Base-by-base conservation (phyloP, 2,329 filamentous ascomycete genomes). In the Xenoacremonium recifei region DNA sequence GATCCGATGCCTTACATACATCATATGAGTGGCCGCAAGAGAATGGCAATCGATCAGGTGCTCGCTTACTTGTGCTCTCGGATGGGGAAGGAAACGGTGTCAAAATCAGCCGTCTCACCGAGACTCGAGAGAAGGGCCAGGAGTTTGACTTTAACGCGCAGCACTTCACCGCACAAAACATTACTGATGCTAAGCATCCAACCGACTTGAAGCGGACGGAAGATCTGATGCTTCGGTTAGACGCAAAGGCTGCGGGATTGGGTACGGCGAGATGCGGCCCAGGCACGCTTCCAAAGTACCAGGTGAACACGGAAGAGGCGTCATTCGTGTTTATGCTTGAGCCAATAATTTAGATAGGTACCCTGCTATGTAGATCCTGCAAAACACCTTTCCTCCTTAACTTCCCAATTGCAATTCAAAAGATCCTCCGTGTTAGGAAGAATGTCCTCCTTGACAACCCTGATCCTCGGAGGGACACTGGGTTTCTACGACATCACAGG, bases 1-100 rank as follows among this genome's bases (percentile, higher is more conserved):
- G 55, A 1, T 61, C 58, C 1, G 63, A 82, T 2, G 66, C 70
- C 1, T 67, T 87, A 18, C 75, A 77, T 55, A 72, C 73, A 0
- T 66, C 70, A 1, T 86, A 85, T 52, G 84, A 87, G 15, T 79
- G 80, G 17, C 84, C 84, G 0, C 84, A 88, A 57, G 84, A 87
- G 52, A 79, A 76, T 39, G 80, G 80, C 1, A 87, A 87, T 58
- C 69, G 79, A 12, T 78, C 76, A 40, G 79, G 78, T 23, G 77
- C 76, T 0, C 68, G 77, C 6, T 86, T 79, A 76, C 61, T 85
- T 4, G 62, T 64, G 12, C 43, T 73, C 6, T 54, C 43, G 4
- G 43, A 61, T 17, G 38, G 42, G 7, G 40, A 42, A 6, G 48
- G 37, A 12, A 21, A 47, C 0, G 57, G 57, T 4, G 29, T 63